Conservation (phyloP, 2,329 filamentous ascomycete species). For the Fusarium drepaniforme region DNA sequence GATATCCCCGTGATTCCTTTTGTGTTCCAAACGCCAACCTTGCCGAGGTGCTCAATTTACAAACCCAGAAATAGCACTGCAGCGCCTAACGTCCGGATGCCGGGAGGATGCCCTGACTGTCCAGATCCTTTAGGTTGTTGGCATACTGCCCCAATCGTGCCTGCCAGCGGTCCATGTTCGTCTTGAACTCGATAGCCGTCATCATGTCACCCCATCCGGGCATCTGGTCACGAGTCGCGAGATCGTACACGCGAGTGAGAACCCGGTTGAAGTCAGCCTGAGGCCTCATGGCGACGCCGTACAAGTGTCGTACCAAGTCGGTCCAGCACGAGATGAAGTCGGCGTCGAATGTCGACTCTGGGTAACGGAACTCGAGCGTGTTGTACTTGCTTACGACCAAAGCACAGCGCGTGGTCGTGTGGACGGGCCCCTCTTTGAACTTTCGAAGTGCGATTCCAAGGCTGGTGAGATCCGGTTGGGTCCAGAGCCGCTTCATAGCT, state of each 20-base stretch:
- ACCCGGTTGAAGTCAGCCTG: slow-evolving; percentile 28
- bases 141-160: slow-evolving; percentile 29
- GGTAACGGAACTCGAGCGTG: slow-evolving; percentile 46
- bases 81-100: neutral
- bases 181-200: slow-evolving; percentile 29
- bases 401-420: slow-evolving; percentile 41
- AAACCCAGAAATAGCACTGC: neutral
- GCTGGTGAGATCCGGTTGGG: slow-evolving; percentile 6
- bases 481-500: slow-evolving; percentile 37
- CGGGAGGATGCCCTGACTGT: slow-evolving; percentile 36
- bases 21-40: neutral
- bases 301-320: slow-evolving; percentile 39
- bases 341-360: slow-evolving; percentile 42
- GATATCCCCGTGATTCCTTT: neutral
- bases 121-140: slow-evolving; percentile 30
- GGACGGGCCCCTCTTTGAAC: slow-evolving; percentile 36
- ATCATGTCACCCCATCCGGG: slow-evolving; percentile 37
- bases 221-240: slow-evolving; percentile 34
- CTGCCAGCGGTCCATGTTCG: slow-evolving; percentile 23
- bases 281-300: slow-evolving; percentile 32
- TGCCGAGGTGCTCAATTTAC: neutral
- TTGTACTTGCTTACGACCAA: slow-evolving; percentile 41
- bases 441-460: slow-evolving; percentile 35
- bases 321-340: slow-evolving; percentile 43
- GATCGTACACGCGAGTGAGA: slow-evolving; percentile 39